Evolutionary conservation across 2,329 filamentous ascomycete genomes (phyloP), one percentile per base, ranked within the genome.

Genomic region (Fusarium sp.): DNA sequence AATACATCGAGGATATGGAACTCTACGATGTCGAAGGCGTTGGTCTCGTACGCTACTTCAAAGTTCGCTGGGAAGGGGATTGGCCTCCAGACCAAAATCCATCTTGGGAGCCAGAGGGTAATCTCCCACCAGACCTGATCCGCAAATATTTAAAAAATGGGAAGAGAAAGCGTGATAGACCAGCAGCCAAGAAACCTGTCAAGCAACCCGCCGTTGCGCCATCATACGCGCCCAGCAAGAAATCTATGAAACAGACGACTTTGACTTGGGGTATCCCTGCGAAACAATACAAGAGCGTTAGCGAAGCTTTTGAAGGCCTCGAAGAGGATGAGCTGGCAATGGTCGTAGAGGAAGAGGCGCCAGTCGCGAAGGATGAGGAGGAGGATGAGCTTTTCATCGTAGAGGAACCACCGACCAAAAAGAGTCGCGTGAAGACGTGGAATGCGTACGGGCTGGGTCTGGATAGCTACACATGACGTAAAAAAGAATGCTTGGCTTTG

Each of bases 1-100:
- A 83, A 43, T 73, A 77, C 3, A 74, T 86, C 3, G 81, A 83
- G 58, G 81, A 73, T n/a, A 76, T 82, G 56, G 75, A 76, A 17
- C 49, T 79, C 6, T 73, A 78, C 39, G 74, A 82, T 6, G 76
- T 79, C 2, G 75, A 79, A 14, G 78, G 78, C 6, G 71, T 68
- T 3, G 75, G 75, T 10, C 46, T 69, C 0, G 75, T 81, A 2
- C 81, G 82, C 5, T 81, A 79, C 57, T 88, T 85, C 72, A 77
- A 82, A 28, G 85, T 88, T 1, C 81, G 82, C 8, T 88, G 86
- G 86, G 82, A 81, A 43, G 86, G 86, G 9, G 75, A 86, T 58
- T 88, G 86, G 86, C 84, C 86, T 0, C 75, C 79, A 0, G 83
- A 82, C 10, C 80, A 87, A 69, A 87, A 88, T 54, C 84, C 85